phyloP scores from a whole-genome alignment of 129 eudicot genomes.

The Cynara cardunculus region DNA sequence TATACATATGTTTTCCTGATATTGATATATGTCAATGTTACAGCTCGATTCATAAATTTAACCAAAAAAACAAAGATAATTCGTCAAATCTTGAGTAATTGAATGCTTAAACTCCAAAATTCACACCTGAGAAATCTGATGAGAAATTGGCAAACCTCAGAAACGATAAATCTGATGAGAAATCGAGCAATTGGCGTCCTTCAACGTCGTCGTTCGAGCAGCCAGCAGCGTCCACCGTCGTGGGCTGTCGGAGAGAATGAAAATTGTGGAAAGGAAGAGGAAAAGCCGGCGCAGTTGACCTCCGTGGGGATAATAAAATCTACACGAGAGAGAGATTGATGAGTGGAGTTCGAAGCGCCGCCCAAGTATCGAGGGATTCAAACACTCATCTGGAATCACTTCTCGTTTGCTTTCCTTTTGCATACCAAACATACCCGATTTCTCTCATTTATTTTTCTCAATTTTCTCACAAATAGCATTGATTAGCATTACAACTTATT shows the following conservation, averaged over 20 bases:
- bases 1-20: not conserved
- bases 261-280: not conserved
- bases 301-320: constrained; percentile 8
- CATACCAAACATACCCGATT: not conserved
- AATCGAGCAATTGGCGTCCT: not conserved
- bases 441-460: not conserved
- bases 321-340: not conserved
- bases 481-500: too few species aligned
- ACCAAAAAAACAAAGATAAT: not conserved
- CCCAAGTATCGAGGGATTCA: constrained; percentile 19
- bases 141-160: not conserved
- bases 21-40: not conserved
- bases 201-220: not conserved
- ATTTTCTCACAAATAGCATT: not conserved
- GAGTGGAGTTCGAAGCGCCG: constrained; percentile 5
- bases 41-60: not conserved
- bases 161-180: not conserved
- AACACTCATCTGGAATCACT: not conserved
- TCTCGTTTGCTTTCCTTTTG: not conserved
- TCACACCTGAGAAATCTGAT: not conserved
- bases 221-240: not conserved
- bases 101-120: not conserved
- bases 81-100: not conserved
- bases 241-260: not conserved
- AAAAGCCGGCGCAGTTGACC: constrained; percentile 23